Base-by-base conservation (phyloP, 805 yeast species). In the Kuraishia ogatae region DNA sequence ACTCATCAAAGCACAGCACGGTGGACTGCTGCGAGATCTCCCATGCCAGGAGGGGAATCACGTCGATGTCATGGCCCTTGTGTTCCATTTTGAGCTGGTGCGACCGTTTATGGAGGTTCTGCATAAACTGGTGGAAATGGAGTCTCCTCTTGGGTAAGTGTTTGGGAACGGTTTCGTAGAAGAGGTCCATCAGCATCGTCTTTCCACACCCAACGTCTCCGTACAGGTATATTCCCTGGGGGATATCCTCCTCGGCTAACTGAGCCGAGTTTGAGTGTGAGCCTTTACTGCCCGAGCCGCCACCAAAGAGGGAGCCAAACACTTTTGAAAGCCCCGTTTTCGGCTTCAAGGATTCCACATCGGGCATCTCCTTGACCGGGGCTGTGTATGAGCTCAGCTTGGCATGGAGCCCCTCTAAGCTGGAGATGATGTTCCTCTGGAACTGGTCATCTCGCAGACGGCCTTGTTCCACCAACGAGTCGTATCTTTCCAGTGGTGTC, bases 191-290 rank as follows among this genome's bases (percentile, higher is more conserved):
- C 57, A 94, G 75, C 97, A 94, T 93, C 7, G 99, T 94, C 66
- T 94, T 93, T 2, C 99, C 99, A 70, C 98, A 92, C 1, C 99
- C 99, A 49, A 94, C 99, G 68, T 94, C 98, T 22, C 99, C 99
- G 69, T 89, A 94, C 29, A 94, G 75, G 64, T 94, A 94, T 7
- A 94, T 86, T 3, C 99, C 99, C 60, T 79, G 75, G 1, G 94
- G 97, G 15, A 84, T 75, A 2, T 62, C 62, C n/a, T 15, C 22
- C 29, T 5, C 39, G 3, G 11, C 22, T 22, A 39, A 51, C 23
- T 21, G 55, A 50, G 28, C 54, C 51, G 50, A 58, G 20, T 26
- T 5, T 5, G 29, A 26, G 10, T 10, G 8, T 24, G n/a, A 54
- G 28, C 17, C 39, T 24, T 50, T 23, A 22, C 43, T 48, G 50